Conservation (phyloP, 352 stramenopile species). For the Phytophthora multivora region DNA sequence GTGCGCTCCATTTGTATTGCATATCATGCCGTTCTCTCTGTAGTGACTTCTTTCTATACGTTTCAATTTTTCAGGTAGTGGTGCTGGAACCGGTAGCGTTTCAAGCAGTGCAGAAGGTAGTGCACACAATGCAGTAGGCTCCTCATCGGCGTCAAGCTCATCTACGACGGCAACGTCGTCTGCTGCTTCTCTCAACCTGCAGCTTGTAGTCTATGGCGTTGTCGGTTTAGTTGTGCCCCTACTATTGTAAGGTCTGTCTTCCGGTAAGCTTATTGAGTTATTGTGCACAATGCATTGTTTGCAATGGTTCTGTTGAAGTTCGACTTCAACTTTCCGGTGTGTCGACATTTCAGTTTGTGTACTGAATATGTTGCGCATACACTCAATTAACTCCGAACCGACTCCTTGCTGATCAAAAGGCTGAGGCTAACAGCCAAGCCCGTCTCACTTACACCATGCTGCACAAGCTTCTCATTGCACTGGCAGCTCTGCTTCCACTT, state of each 20-base stretch:
- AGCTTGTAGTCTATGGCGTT: not conserved
- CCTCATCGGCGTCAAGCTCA: slow-evolving; percentile 8
- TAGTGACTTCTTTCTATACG: not conserved
- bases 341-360: slow-evolving; percentile 14
- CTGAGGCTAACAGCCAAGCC: too few relatives aligned
- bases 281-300: too few relatives aligned
- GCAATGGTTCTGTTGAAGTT: too few relatives aligned
- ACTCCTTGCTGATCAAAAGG: not conserved
- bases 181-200: slow-evolving; percentile 4
- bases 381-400: slow-evolving; percentile 19
- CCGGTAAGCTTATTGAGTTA: too few relatives aligned
- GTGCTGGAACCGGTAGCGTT: slow-evolving; percentile 9
- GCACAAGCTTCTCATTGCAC: slow-evolving; percentile 2
- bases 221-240: slow-evolving; percentile 5
- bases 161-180: slow-evolving; percentile 17
- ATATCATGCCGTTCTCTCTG: not conserved
- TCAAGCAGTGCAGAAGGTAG: slow-evolving; percentile 8
- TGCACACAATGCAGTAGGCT: not conserved
- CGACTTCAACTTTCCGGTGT: not conserved
- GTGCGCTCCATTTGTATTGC: slow-evolving; percentile 17
- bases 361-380: not conserved
- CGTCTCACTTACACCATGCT: slow-evolving; percentile 1
- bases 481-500: slow-evolving; percentile 1
- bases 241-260: not conserved
- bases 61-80: slow-evolving; percentile 17